Percentiles rank a stretch among this genome's conserved stretches.
These are phyloP conservation scores for Colletotrichum brevisporum DNA, from an alignment of 2,329 filamentous ascomycete genomes.

Conservation along the genomic window DNA sequence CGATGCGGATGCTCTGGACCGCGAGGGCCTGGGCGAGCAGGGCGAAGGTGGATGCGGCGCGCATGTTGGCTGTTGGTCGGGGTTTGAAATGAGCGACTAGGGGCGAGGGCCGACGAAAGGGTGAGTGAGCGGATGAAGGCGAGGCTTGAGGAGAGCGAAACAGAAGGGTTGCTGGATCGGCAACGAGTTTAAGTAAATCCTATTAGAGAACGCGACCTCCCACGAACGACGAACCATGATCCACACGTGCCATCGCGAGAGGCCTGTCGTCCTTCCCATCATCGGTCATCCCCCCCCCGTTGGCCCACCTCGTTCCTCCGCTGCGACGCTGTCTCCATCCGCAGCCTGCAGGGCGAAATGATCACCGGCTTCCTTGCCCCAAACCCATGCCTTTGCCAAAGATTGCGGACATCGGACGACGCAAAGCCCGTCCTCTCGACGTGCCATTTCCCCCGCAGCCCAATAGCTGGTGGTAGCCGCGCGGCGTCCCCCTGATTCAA, in stretches of 20 bases:
- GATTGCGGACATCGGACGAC: background rate
- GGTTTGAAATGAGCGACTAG: background rate
- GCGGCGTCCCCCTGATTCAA: constrained; percentile 13
- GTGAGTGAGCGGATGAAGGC: background rate
- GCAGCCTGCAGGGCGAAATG: constrained; percentile 8
- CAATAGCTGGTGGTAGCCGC: constrained; percentile 3
- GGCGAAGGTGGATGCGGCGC: constrained; percentile 26
- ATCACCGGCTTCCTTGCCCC: background rate
- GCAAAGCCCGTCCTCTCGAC: background rate
- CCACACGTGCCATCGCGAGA: constrained; percentile 11
- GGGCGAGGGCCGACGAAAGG: background rate
- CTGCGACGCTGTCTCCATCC: background rate
- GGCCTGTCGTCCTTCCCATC: background rate
- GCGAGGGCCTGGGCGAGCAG: constrained; percentile 37
- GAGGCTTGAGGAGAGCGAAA: constrained; percentile 2
- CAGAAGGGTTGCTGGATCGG: background rate
- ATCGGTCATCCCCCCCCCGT: background rate
- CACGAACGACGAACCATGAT: constrained; percentile 15
- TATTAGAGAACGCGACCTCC: background rate
- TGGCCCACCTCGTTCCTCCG: background rate
- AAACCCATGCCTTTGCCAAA: too few relatives aligned
- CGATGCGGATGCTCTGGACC: constrained; percentile 61
- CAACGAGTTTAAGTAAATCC: constrained; percentile 30
- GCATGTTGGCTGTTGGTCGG: constrained; percentile 17
- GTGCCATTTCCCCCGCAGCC: constrained; percentile 12